Evolutionary conservation across 495 filamentous ascomycete genomes (phyloP), one percentile per base, ranked within the genome.

Genomic region (Podospora comata): DNA sequence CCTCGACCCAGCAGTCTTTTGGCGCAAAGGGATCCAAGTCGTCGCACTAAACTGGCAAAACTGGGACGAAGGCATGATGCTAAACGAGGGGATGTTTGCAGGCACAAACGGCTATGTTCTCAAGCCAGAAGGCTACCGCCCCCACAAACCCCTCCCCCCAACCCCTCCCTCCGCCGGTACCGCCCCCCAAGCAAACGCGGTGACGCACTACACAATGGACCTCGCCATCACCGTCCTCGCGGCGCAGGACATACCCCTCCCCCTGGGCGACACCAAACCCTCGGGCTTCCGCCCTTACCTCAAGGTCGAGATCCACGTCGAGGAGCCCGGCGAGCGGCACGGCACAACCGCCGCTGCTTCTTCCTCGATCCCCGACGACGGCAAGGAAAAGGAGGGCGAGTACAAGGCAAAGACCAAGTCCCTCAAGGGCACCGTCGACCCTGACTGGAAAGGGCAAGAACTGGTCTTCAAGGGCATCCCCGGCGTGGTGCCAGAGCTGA

Each of bases 31-130:
- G 11, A 91, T 95, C 4, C 94, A 98, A 79, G 89, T 97, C 58
- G 92, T 96, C 0, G 94, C 94, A 2, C 82, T 97, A 55, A 98
- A 97, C 78, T 98, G 94, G 94, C 94, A 98, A 72, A 89, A 88
- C 65, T 87, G 88, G 73, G 94, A 97, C 73, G 88, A 90, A 66
- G 94, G 92, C 15, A 96, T 92, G 90, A 97, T 97, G 94, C 85
- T 97, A 1, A 97, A 97, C 73, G 88, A 93, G 72, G 94, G 87
- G 66, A 94, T 97, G 92, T 98, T 98, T 75, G 84, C 85, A 4
- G 90, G 89, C 13, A 90, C 90, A 2, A 83, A 81, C 4, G 94
- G 94, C 19, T 98, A 92, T 83, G 88, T 95, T 1, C 82, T 95
- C 2, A 98, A 98, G 73, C 94, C 94, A 0, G 75, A 82, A 71